Evolutionary conservation across 768 basidiomycete species (phyloP), one percentile per base, ranked within the genome.

Genomic region (Tricholomella constricta): DNA sequence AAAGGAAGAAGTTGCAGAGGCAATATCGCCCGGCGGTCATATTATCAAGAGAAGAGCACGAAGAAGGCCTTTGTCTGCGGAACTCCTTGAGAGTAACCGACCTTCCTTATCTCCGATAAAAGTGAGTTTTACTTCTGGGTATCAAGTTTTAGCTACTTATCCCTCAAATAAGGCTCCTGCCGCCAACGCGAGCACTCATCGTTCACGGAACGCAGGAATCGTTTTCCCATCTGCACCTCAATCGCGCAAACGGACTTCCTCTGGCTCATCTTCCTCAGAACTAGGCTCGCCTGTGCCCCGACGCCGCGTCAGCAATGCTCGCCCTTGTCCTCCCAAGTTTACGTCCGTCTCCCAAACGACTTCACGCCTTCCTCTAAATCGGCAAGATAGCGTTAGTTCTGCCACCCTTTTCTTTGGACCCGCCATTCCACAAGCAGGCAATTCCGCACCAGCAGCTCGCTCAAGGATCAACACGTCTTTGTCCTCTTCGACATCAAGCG

Each of bases 21-120:
- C 82, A 1, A 76, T 90, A 52, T 91, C 88, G 0, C 89, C 89
- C 2, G 87, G 86, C 11, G 89, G 88, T 0, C 89, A 89, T 67
- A 73, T 91, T 51, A 79, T 76, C 34, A 91, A 91, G 68, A 78
- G 88, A 51, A 82, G 89, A 10, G 89, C 88, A 1, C 82, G 86
- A 10, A 83, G 86, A 23, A 77, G 88, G 46, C 89, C 88, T 2
- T 74, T 89, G 12, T 90, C 89, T 17, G 68, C 79, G 23, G 86
- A 88, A 63, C 69, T 89, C 41, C 73, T 83, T 15, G 79, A 84
- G 65, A 78, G 78, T 56, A 67, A 73, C 48, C 72, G 70, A 48
- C 72, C 75, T 14, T 73, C 77, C 1, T 62, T 74, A 27, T 80
- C 83, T 34, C 75, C 75, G 37, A 66, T 53, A 29, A 71, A 69